These are phyloP conservation scores for Coniosporium tulheliwenetii DNA, from an alignment of 2,329 filamentous ascomycete genomes.

Conservation along the genomic window DNA sequence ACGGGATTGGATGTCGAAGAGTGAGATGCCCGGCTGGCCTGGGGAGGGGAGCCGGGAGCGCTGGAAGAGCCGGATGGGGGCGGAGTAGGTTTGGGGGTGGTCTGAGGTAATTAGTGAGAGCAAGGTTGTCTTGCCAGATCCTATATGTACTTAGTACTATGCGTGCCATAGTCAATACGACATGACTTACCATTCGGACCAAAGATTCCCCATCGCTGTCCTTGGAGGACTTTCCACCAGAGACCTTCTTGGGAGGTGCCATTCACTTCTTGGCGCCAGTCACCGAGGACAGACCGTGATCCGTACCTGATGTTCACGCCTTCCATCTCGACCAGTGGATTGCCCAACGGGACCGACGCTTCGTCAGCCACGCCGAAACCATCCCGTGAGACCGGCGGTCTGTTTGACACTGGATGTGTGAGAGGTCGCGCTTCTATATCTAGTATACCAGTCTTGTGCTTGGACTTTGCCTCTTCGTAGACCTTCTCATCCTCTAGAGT, in stretches of 20 bases:
- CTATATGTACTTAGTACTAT: too few species aligned
- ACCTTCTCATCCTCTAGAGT: not conserved
- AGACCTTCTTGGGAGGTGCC: slow-evolving; percentile 44
- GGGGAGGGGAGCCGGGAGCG: slow-evolving; percentile 61
- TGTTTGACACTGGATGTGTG: too few species aligned
- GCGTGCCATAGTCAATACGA: slow-evolving; percentile 2
- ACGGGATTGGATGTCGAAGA: slow-evolving; percentile 81
- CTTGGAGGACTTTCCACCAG: slow-evolving; percentile 67
- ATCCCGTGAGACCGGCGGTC: not conserved
- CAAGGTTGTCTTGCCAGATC: slow-evolving; percentile 85
- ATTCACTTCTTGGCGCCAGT: slow-evolving; percentile 47
- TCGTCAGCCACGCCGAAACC: not conserved
- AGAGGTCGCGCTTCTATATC: not conserved
- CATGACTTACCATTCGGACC: slow-evolving; percentile 55
- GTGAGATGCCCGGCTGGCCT: slow-evolving; percentile 59
- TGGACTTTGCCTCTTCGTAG: not conserved
- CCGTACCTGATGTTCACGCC: slow-evolving; percentile 74
- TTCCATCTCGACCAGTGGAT: slow-evolving; percentile 72
- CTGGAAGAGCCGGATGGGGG: slow-evolving; percentile 77
- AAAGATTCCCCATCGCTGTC: slow-evolving; percentile 83
- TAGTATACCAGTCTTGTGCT: not conserved
- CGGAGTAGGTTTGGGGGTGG: slow-evolving; percentile 84
- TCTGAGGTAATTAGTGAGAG: slow-evolving; percentile 88
- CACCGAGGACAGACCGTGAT: slow-evolving; percentile 60
- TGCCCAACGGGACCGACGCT: slow-evolving; percentile 25